Conservation (phyloP, 768 basidiomycete genomes). For the Russula brevipes region DNA sequence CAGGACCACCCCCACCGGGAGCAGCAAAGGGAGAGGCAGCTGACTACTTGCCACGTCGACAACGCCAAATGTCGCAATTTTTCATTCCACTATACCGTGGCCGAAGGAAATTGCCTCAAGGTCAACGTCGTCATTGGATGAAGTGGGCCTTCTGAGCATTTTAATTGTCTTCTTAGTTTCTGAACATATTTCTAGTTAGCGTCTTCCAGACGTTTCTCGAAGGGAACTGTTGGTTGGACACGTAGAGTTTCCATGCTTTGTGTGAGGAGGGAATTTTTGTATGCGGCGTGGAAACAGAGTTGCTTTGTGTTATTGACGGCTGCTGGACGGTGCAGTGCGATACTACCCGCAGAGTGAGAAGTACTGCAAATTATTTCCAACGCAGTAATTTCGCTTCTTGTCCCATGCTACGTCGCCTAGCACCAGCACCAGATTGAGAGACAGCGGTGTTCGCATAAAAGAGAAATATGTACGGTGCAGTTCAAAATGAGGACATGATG, state of each 20-base stretch:
- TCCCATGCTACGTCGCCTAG: too few species aligned
- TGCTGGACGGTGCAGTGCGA: too few species aligned
- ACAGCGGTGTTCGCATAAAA: too few species aligned
- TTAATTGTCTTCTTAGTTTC: neutral
- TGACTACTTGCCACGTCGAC: neutral
- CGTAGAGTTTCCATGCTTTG: neutral
- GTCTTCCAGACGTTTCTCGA: neutral
- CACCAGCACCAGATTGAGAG: too few species aligned
- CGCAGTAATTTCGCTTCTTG: too few species aligned
- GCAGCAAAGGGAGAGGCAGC: neutral
- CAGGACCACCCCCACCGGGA: neutral
- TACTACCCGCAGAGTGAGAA: too few species aligned
- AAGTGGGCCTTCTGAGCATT: neutral
- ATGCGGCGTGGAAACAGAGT: neutral
- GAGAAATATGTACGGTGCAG: too few species aligned
- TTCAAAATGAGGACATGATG: too few species aligned
- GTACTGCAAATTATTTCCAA: too few species aligned
- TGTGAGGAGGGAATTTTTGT: neutral
- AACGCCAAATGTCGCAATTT: neutral
- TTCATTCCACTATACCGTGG: neutral
- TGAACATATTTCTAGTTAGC: neutral
- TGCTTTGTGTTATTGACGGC: neutral
- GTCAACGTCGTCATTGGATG: neutral
- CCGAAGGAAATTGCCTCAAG: constrained; percentile 8
- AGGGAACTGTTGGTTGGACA: neutral